Base-by-base conservation (phyloP, 106 monocot species). In the Dendrobium catenatum region DNA sequence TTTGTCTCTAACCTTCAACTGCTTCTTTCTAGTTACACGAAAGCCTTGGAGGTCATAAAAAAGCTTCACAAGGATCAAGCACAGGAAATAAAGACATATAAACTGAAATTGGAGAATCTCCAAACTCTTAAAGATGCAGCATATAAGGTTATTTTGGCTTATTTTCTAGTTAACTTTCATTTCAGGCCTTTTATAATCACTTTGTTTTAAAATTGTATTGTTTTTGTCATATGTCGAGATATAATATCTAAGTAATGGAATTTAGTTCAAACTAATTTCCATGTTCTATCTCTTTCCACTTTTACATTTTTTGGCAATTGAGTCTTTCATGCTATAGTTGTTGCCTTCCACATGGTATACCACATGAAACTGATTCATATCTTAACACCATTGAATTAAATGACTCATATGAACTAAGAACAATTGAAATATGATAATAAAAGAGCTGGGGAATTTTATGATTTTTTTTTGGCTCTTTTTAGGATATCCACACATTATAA, bases 51-150 rank as follows among this genome's bases (percentile, higher is more conserved):
- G 72, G 95, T 88, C 77, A 99, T 99, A 79, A 99, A 99, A 73
- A 99, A 99, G 77, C 95, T 99, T 77, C 93, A 95, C 85, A 99
- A 95, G 87, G 98, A 99, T 86, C 95, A 99, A 85, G 87, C 86
- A 19, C 95, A 95, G 33, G 98, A 99, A 76, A 99, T 99, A 89
- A 99, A 99, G 82, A 91, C 98, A 55, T 99, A 86, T 83, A 99
- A 90, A 87, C 83, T 99, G 82, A 99, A 99, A 81, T 79, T 95
- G 80, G 98, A 99, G 68, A 91, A 95, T 86, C 98, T 26, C 26
- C 98, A 95, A 84, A 99, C 93, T 64, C 72, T 99, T 51, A 99
- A 95, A 84, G 98, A 99, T 90, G 93, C 93, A 79, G 95, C 98
- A 4, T 89, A 88, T 78, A 99, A 89, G 98, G 98, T 94, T 76